Evolutionary conservation across 306 rosid species (phyloP).

Genomic region (Castanea crenata): DNA sequence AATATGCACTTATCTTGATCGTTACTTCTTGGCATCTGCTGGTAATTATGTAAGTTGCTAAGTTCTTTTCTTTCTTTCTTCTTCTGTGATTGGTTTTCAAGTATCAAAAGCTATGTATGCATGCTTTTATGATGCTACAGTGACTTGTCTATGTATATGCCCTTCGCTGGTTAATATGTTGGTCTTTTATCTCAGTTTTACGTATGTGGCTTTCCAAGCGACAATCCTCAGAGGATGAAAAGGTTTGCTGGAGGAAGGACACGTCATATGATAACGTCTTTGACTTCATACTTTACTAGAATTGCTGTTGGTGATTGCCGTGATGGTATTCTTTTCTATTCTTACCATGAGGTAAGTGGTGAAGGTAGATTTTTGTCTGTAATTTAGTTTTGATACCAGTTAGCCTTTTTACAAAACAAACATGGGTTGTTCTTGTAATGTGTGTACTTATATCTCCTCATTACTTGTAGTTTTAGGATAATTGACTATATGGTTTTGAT

Average conservation of each 20-base stretch:
- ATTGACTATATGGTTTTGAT: conserved; percentile 3
- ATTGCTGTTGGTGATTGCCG: conserved; percentile 97
- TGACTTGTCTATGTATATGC: neutral
- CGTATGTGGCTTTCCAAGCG: conserved; percentile 85
- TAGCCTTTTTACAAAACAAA: neutral
- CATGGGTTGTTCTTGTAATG: neutral
- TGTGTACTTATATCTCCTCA: neutral
- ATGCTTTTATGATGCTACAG: conserved; percentile 5
- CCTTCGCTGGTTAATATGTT: conserved; percentile 27
- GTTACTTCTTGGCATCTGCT: conserved; percentile 89
- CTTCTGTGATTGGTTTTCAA: neutral
- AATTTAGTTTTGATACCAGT: neutral
- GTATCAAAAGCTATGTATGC: neutral
- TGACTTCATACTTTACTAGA: conserved; percentile 77
- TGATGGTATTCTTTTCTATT: conserved; percentile 80
- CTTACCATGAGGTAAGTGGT: conserved; percentile 77
- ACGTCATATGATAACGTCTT: conserved; percentile 63
- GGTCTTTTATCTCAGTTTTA: conserved; percentile 63
- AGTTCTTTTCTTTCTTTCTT: conserved; percentile 6
- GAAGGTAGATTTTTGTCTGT: conserved; percentile 4
- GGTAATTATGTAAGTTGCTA: conserved; percentile 72
- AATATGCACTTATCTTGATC: conserved; percentile 87
- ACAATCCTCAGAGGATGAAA: conserved; percentile 66
- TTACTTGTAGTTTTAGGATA: conserved; percentile 14
- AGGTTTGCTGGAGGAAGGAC: conserved; percentile 67